phyloP scores from a whole-genome alignment of 1,284 basidiomycete genomes.

The Puccinia triticina region DNA sequence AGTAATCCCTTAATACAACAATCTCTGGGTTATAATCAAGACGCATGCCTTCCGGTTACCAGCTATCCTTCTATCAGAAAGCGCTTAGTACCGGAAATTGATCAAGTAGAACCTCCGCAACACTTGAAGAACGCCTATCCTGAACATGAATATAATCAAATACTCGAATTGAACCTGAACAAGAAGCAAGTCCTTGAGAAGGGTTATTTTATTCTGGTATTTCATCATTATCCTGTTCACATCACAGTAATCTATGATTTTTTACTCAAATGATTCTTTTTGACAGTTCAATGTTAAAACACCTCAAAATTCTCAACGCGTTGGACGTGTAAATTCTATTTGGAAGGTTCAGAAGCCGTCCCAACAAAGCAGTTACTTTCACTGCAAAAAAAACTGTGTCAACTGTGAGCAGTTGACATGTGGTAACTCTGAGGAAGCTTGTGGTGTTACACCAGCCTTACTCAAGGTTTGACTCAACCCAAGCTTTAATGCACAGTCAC shows the following conservation, averaged over 20 bases:
- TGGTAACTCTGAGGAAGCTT: too few relatives aligned
- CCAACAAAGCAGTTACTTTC: background rate
- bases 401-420: too few relatives aligned
- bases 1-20: background rate
- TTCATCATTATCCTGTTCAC: background rate
- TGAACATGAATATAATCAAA: background rate
- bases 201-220: slow-evolving; percentile 12
- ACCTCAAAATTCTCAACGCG: background rate
- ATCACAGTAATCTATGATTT: background rate
- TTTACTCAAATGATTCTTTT: background rate
- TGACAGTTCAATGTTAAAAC: background rate
- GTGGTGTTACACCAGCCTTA: too few relatives aligned
- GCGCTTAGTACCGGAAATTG: background rate
- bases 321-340: background rate
- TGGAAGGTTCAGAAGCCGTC: background rate
- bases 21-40: background rate
- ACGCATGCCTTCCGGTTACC: background rate
- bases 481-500: too few relatives aligned
- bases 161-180: background rate
- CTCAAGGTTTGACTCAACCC: too few relatives aligned
- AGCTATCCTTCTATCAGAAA: background rate
- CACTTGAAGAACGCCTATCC: background rate
- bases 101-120: slow-evolving; percentile 8
- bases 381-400: too few relatives aligned
- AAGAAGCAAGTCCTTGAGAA: background rate